Evolutionary conservation across 352 stramenopile species (phyloP), one percentile per base, ranked within the genome.

Genomic region (Salisapilia sapeloensis): DNA sequence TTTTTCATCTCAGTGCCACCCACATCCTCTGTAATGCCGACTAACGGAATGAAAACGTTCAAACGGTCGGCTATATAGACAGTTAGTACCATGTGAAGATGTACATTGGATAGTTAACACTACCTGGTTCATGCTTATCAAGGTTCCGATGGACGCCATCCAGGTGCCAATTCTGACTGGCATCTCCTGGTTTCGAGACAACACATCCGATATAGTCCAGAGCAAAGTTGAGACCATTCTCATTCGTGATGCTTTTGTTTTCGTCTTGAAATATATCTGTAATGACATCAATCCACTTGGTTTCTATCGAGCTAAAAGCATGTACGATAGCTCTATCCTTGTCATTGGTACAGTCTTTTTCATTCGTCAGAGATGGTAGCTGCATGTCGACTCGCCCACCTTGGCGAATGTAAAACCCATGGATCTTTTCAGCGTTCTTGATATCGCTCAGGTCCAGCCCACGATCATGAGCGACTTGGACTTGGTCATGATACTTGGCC

Each of bases 201-300:
- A 85, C 69, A 29, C 69, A 85, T 4, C 69, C 69, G 36, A 79
- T 45, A 35, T 82, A 85, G 40, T 85, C 66, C 23, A 81, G 65
- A 10, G 52, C 47, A n/a, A 40, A 43, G 22, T 35, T 35, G 24
- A 5, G 24, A 29, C 15, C 25, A 63, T 54, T 19, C 54, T 15
- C 19, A 46, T 35, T 6, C 34, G 32, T 0, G 57, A 24, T 8
- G 48, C 36, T 4, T 38, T n/a, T 24, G 8, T 1, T 10, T 11
- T 18, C 11, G 9, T 28, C 20, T 5, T 16, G 11, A n/a, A 56
- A 50, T 29, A 56, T 48, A 33, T 42, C 38, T 14, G 27, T 13
- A 0, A 56, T 25, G 15, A 52, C 23, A 4, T 17, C 13, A n/a
- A 48, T 36, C 62, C 62, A 78, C 11, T 10, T 33, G 19, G 25